Percentiles rank a stretch among this genome's conserved stretches.
Conservation (phyloP, 2,329 filamentous ascomycete genomes). For the Cordyceps militaris region DNA sequence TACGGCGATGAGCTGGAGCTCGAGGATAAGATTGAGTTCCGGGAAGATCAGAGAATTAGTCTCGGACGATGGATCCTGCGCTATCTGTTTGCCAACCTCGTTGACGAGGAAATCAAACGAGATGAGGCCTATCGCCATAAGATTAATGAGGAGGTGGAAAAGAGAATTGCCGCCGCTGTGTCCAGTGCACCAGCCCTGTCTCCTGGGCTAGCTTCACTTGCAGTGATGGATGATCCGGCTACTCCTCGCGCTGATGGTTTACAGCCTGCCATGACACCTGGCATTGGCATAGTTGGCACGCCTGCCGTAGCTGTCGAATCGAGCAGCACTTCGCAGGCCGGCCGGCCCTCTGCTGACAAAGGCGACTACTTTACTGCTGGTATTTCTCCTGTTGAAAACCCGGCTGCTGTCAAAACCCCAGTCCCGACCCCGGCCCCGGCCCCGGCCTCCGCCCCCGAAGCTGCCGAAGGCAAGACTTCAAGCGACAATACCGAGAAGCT, state of each 20-base stretch:
- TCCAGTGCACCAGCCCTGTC: constrained; percentile 55
- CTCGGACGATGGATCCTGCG: constrained; percentile 93
- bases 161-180: constrained; percentile 48
- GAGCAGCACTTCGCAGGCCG: constrained; percentile 44
- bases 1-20: constrained; percentile 85
- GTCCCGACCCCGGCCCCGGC: too few relatives aligned
- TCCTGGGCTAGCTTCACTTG: constrained; percentile 29
- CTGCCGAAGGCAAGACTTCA: constrained; percentile 42
- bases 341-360: constrained; percentile 55
- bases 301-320: constrained; percentile 44
- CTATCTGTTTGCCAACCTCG: constrained; percentile 81
- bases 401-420: constrained; percentile 23
- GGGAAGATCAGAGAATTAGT: constrained; percentile 93
- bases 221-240: constrained; percentile 26
- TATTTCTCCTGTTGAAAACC: constrained; percentile 41
- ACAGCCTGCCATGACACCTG: constrained; percentile 63
- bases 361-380: constrained; percentile 73
- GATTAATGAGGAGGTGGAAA: constrained; percentile 56
- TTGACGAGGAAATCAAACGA: constrained; percentile 82
- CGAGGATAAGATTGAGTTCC: constrained; percentile 69
- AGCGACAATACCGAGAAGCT: constrained; percentile 44
- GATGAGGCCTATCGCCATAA: constrained; percentile 68
- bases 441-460: too few relatives aligned
- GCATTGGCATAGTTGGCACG: constrained; percentile 70
- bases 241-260: constrained; percentile 60